phyloP scores from a whole-genome alignment of 2,329 filamentous ascomycete genomes.

The Ceratocystis eucalypticola region DNA sequence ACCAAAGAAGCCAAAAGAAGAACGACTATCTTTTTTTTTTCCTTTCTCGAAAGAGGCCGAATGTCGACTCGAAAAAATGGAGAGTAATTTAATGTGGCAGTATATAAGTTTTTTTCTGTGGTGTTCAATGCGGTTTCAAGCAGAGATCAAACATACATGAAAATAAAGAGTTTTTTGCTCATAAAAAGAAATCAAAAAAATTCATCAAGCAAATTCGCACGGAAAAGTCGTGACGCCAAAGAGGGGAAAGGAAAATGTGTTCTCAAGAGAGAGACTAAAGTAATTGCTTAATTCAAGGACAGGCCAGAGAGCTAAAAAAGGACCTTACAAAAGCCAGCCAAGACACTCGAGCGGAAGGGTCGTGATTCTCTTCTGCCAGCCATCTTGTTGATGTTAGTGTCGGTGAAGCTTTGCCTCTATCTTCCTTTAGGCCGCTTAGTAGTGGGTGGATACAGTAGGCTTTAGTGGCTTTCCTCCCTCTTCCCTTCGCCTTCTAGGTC shows the following conservation, averaged over 20 bases:
- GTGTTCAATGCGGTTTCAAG: not conserved
- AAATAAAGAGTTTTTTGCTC: not conserved
- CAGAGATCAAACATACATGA: conserved; percentile 4
- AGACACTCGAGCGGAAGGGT: not conserved
- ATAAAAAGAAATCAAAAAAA: not conserved
- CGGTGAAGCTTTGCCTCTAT: not conserved
- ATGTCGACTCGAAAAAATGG: conserved; percentile 1
- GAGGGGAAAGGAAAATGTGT: not conserved
- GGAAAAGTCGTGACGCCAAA: not conserved
- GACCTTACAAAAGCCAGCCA: too few relatives aligned
- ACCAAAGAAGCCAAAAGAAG: not conserved
- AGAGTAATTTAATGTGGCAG: not conserved
- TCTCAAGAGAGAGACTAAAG: not conserved
- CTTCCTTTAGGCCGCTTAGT: too few relatives aligned
- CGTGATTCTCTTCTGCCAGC: not conserved
- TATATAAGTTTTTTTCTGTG: too few relatives aligned
- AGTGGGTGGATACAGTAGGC: not conserved
- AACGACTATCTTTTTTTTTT: conserved; percentile 2
- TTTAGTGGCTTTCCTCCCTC: not conserved
- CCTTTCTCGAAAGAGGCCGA: conserved; percentile 8
- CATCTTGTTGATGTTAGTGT: not conserved
- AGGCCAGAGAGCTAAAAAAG: not conserved
- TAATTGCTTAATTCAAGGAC: not conserved
- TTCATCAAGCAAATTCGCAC: not conserved
- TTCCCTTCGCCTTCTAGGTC: not conserved